phyloP scores from a whole-genome alignment of 192 early-diverging fungal species.

The Coemansia sp. region DNA sequence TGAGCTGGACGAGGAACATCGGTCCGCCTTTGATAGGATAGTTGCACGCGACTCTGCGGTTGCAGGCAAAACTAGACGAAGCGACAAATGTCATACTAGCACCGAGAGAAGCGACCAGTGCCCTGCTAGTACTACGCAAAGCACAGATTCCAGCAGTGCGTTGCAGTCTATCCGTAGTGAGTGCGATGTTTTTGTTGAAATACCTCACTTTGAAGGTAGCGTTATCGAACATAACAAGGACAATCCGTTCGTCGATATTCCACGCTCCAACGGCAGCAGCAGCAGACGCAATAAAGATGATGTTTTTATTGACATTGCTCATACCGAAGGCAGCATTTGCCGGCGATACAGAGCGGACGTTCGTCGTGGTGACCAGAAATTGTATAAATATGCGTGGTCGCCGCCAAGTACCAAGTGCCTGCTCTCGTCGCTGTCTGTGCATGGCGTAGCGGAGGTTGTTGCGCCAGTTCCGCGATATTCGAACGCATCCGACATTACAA shows the following conservation, averaged over 20 bases:
- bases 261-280: not conserved
- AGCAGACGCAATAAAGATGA: not conserved
- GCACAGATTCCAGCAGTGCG: no score
- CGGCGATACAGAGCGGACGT: no score
- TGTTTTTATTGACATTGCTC: not conserved
- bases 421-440: not conserved
- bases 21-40: not conserved
- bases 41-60: not conserved
- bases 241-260: no score
- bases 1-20: not conserved
- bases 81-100: not conserved
- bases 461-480: constrained; percentile 21
- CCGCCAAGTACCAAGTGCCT: constrained; percentile 2
- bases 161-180: no score
- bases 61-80: not conserved
- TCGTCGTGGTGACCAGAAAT: no score
- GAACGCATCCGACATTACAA: constrained; percentile 8
- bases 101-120: not conserved
- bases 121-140: not conserved
- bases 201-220: constrained; percentile 2
- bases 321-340: not conserved
- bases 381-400: not conserved
- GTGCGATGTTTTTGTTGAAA: constrained; percentile 9
- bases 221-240: no score
- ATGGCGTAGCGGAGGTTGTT: constrained; percentile 10